A percentile compares a stretch with the other conserved stretches of the same genome.
phyloP scores from a whole-genome alignment of 1,139 yeast genomes.

The Wickerhamiella pararugosa region DNA sequence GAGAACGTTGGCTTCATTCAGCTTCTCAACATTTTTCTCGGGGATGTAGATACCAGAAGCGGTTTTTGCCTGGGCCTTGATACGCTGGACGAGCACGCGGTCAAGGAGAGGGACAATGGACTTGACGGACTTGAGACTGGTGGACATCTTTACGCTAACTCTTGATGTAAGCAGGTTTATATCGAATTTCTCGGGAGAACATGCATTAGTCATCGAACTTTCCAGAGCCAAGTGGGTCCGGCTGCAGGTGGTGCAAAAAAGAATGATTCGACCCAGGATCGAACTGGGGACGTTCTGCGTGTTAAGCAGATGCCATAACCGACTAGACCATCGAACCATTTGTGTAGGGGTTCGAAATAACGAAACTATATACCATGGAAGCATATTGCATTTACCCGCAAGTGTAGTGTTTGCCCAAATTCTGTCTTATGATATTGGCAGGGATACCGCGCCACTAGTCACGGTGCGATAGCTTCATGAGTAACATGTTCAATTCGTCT shows the following conservation, averaged over 20 bases:
- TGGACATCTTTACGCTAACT: conserved; percentile 8
- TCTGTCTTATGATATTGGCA: too few relatives aligned
- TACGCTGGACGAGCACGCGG: conserved; percentile 88
- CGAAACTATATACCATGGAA: too few relatives aligned
- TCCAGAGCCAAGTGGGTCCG: too few relatives aligned
- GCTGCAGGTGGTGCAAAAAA: conserved; percentile 5
- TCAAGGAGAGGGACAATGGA: conserved; percentile 84
- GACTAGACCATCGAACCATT: conserved; percentile 81
- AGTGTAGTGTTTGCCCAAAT: too few relatives aligned
- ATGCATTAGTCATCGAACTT: too few relatives aligned
- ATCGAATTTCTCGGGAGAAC: too few relatives aligned
- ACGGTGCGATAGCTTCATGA: too few relatives aligned
- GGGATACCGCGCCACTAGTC: too few relatives aligned
- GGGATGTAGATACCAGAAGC: conserved; percentile 93
- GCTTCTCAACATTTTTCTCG: conserved; percentile 89
- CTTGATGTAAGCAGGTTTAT: too few relatives aligned
- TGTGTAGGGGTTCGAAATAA: too few relatives aligned
- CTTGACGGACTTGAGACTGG: conserved; percentile 64
- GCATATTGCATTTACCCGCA: too few relatives aligned
- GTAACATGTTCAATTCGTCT: too few relatives aligned
- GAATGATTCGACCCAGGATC: conserved; percentile 97
- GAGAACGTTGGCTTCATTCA: conserved; percentile 39
- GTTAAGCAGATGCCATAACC: conserved; percentile 99
- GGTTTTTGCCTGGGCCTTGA: conserved; percentile 83
- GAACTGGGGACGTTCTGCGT: conserved; percentile 99